phyloP scores from a whole-genome alignment of 2,329 filamentous ascomycete species.

The Colletotrichum tofieldiae region DNA sequence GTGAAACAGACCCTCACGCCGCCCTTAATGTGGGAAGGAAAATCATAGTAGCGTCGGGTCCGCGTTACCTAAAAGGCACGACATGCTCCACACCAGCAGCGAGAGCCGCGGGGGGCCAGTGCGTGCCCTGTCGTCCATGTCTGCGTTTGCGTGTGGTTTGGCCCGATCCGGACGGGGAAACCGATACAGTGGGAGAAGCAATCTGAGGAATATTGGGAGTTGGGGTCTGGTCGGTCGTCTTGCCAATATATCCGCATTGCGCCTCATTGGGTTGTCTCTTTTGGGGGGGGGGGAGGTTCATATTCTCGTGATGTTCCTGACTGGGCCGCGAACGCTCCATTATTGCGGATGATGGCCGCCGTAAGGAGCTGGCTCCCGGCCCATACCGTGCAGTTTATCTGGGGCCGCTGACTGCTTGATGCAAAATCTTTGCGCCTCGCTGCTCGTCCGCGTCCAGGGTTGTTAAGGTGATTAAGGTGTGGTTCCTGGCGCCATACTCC shows the following conservation, averaged over 20 bases:
- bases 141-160: not conserved
- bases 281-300: not conserved
- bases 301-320: not conserved
- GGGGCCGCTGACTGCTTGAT: not conserved
- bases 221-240: not conserved
- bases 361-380: not conserved
- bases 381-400: not conserved
- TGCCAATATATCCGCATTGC: not conserved
- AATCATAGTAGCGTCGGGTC: conserved; percentile 32
- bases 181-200: not conserved
- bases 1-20: conserved; percentile 37
- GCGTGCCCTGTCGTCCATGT: conserved; percentile 1
- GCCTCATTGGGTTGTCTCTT: not conserved
- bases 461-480: conserved; percentile 17
- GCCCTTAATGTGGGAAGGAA: conserved; percentile 41
- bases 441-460: not conserved
- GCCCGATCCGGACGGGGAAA: not conserved
- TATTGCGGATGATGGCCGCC: not conserved
- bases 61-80: conserved; percentile 4
- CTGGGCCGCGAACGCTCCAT: not conserved
- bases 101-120: not conserved
- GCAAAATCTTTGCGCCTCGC: too few relatives aligned
- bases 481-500: conserved; percentile 26
- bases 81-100: conserved; percentile 18
- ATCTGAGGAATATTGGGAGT: not conserved